Percentiles rank a stretch among this genome's conserved stretches.
phyloP scores from a whole-genome alignment of 179 eudicot genomes.

The Sideroxylon spinosum region DNA sequence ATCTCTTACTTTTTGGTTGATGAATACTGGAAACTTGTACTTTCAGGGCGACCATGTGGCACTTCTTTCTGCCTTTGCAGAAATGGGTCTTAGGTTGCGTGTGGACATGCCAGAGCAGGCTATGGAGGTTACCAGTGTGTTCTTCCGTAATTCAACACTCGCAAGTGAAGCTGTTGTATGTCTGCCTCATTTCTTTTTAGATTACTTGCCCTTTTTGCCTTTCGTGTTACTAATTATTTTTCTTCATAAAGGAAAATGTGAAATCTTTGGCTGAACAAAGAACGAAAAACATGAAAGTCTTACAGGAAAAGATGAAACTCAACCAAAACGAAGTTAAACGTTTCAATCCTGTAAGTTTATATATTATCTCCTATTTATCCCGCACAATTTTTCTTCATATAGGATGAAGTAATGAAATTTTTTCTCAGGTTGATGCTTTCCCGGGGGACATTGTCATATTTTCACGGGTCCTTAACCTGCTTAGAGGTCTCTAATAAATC shows the following conservation, averaged over 20 bases:
- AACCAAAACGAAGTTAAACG: constrained; percentile 70
- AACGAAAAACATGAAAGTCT: constrained; percentile 51
- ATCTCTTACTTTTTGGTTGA: background rate
- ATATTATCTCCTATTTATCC: background rate
- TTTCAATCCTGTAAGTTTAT: constrained; percentile 80
- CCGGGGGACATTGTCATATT: constrained; percentile 97
- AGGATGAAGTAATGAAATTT: constrained; percentile 12
- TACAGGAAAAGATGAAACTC: constrained; percentile 80
- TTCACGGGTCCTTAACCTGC: constrained; percentile 84
- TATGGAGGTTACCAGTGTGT: constrained; percentile 80
- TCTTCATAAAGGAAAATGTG: constrained; percentile 50
- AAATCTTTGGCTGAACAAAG: constrained; percentile 70
- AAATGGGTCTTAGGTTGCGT: constrained; percentile 93
- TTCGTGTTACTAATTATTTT: constrained; percentile 4
- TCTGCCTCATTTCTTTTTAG: constrained; percentile 14
- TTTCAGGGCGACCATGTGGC: constrained; percentile 97
- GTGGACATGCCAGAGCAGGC: constrained; percentile 95
- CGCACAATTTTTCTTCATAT: background rate
- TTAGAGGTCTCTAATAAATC: constrained; percentile 58
- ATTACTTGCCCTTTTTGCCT: background rate
- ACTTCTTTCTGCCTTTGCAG: constrained; percentile 87
- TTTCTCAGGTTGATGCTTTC: constrained; percentile 89
- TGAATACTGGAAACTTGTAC: constrained; percentile 8
- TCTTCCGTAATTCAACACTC: constrained; percentile 81
- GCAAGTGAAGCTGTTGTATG: constrained; percentile 78